Base-by-base conservation (phyloP, 371 early-diverging fungal species). In the Ordospora pajunii region DNA sequence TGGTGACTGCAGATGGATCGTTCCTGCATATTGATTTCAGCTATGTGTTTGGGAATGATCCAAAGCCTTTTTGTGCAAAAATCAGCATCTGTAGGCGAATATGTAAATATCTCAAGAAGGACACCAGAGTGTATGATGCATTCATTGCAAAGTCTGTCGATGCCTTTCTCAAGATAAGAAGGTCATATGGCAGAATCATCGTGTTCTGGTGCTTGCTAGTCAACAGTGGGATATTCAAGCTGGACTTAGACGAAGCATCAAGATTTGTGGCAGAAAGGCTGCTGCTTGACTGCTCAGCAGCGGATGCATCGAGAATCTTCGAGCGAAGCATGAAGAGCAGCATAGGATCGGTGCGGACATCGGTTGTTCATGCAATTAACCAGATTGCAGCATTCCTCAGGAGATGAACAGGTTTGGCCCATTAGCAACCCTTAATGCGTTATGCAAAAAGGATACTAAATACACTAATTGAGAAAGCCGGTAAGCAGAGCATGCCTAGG, bases 21-120 rank as follows among this genome's bases (percentile, higher is more conserved):
- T 83, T 97, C 44, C 93, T 96, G 85, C 96, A 97, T 81, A 90
- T 97, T 42, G 97, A 97, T 83, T 97, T 93, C 88, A 93, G 94
- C 9, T 96, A 91, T 83, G 92, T 95, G 45, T 88, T 95, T 1
- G 96, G 97, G 1, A 87, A 93, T 64, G 96, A 95, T 80, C 96
- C 97, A 0, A 95, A 95, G 79, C 95, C 95, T 8, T 95, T 95
- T 86, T 94, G 94, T 40, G 93, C 95, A 10, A 94, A 95, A 0
- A 95, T 95, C 21, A 50, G 25, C 10, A 66, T 74, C 32, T 51
- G 50, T 1, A 40, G 42, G 1, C 32, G 51, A 25, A 74, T 74
- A 54, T 45, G 53, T 23, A 37, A 67, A 12, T 54, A 65, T 52
- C 50, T 74, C 3, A 22, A 25, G 51, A 49, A 64, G 10, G 74